These are phyloP conservation scores for Sarocladium strictum DNA, from an alignment of 2,329 filamentous ascomycete genomes.

Conservation along the genomic window DNA sequence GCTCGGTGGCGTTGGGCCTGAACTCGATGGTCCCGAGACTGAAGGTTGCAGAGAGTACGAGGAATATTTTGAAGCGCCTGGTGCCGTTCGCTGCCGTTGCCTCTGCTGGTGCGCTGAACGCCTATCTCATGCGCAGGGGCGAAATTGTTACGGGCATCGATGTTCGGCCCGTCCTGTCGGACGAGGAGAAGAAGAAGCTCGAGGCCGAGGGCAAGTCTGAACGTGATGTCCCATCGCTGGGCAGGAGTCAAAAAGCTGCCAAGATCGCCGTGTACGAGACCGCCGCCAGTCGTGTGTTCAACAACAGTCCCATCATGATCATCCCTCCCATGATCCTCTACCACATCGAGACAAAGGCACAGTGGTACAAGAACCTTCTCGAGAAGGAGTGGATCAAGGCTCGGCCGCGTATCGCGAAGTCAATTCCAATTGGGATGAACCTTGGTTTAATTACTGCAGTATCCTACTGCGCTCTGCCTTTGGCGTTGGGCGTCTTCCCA, in stretches of 20 bases:
- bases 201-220: conserved; percentile 54
- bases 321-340: conserved; percentile 84
- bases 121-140: conserved; percentile 95
- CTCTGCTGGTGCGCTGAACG: conserved; percentile 84
- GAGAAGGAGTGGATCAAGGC: conserved; percentile 73
- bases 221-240: conserved; percentile 63
- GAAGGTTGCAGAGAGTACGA: conserved; percentile 70
- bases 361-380: conserved; percentile 32
- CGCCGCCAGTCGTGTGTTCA: conserved; percentile 83
- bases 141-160: conserved; percentile 93
- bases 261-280: conserved; percentile 89
- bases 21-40: conserved; percentile 85
- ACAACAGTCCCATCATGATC: conserved; percentile 96
- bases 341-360: conserved; percentile 57
- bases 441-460: conserved; percentile 80
- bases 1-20: conserved; percentile 85
- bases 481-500: conserved; percentile 88
- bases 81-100: conserved; percentile 96
- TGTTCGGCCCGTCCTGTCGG: conserved; percentile 75
- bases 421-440: conserved; percentile 69
- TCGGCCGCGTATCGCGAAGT: conserved; percentile 57
- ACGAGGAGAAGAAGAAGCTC: conserved; percentile 57
- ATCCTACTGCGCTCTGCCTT: conserved; percentile 79
- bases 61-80: conserved; percentile 72
- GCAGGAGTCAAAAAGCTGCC: conserved; percentile 83